phyloP scores from a whole-genome alignment of 78 protist species.

The Creolimax fragrantissima region DNA sequence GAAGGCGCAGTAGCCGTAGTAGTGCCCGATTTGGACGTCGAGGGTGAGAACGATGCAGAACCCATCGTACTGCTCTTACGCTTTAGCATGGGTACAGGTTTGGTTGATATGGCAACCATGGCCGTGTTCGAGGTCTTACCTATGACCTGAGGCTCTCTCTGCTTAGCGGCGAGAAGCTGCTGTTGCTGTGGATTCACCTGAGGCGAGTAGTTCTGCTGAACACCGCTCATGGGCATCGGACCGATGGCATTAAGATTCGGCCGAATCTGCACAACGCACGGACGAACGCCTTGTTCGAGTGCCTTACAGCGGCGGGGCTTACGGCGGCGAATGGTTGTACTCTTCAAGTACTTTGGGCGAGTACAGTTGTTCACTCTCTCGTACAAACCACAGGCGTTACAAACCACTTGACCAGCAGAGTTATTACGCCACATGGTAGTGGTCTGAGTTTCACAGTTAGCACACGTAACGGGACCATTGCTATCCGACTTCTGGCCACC shows the following conservation, averaged over 20 bases:
- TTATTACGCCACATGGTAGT: constrained; percentile 30
- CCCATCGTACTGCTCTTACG: too few relatives aligned
- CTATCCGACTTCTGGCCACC: neutral
- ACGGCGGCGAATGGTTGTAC: neutral
- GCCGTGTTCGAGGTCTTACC: too few relatives aligned
- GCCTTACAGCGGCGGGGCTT: neutral
- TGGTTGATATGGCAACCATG: too few relatives aligned
- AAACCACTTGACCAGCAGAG: neutral
- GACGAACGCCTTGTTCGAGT: neutral
- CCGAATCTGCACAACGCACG: neutral
- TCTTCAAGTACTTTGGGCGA: neutral
- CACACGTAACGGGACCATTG: neutral
- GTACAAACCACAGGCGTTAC: constrained; percentile 35
- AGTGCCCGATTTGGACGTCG: too few relatives aligned
- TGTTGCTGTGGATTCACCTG: neutral
- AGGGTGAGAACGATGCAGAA: too few relatives aligned
- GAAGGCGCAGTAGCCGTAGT: too few relatives aligned
- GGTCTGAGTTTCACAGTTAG: constrained; percentile 21
- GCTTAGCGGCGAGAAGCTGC: neutral
- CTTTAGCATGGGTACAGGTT: too few relatives aligned
- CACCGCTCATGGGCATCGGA: neutral
- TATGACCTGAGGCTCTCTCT: too few relatives aligned
- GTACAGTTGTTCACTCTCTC: neutral
- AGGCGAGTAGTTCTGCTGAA: neutral
- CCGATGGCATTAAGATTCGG: neutral